phyloP scores from a whole-genome alignment of 1,284 basidiomycete species.

The Puccinia hordei region DNA sequence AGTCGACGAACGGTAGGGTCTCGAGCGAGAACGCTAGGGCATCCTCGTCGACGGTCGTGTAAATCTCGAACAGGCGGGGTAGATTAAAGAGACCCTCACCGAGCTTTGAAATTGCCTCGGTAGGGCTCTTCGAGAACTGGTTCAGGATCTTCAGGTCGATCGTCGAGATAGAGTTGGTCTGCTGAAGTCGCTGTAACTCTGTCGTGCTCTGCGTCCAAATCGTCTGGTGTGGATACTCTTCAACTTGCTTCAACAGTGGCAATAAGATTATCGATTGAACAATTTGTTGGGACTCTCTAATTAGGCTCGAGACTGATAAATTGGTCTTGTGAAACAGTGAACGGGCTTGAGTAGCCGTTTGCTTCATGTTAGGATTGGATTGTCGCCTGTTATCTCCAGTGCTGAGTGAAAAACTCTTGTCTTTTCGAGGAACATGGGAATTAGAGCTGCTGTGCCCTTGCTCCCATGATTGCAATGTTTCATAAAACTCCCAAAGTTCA shows the following conservation, averaged over 20 bases:
- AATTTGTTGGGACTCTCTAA: constrained; percentile 72
- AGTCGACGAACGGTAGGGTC: constrained; percentile 73
- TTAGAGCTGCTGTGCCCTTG: not conserved
- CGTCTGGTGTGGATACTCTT: constrained; percentile 70
- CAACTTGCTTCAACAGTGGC: constrained; percentile 76
- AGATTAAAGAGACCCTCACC: constrained; percentile 91
- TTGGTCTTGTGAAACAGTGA: constrained; percentile 65
- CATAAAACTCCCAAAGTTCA: constrained; percentile 71
- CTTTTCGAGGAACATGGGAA: not conserved
- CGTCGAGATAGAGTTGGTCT: constrained; percentile 54
- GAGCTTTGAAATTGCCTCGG: constrained; percentile 80
- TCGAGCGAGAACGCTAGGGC: constrained; percentile 84
- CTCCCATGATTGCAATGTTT: constrained; percentile 54
- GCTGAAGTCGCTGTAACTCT: constrained; percentile 53
- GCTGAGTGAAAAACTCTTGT: not conserved
- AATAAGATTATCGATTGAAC: constrained; percentile 80
- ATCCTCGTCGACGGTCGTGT: constrained; percentile 70
- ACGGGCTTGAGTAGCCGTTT: constrained; percentile 31
- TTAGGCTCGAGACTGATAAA: constrained; percentile 69
- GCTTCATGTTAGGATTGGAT: not conserved
- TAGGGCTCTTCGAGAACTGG: constrained; percentile 85
- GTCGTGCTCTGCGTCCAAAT: constrained; percentile 66
- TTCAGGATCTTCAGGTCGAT: constrained; percentile 78
- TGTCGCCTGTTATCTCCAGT: not conserved
- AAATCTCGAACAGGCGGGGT: constrained; percentile 88